Conservation (phyloP, 768 basidiomycete species). For the Sarcodon sp. region DNA sequence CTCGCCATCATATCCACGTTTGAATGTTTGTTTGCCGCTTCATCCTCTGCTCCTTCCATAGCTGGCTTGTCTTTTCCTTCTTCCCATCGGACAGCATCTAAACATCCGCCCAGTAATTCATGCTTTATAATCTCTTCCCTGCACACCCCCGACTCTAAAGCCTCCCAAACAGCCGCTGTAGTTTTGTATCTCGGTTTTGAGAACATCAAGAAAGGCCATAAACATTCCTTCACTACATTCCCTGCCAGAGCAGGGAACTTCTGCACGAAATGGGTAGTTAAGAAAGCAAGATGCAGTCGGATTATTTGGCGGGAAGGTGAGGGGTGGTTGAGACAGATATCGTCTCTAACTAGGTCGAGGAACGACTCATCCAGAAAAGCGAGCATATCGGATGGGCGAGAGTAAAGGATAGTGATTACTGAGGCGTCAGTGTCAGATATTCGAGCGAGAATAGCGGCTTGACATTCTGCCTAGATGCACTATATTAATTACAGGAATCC, state of each 20-base stretch:
- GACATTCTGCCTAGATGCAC: conserved; percentile 32
- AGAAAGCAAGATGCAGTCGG: conserved; percentile 43
- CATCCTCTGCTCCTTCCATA: conserved; percentile 18
- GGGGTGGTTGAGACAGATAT: conserved; percentile 23
- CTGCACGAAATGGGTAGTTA: conserved; percentile 30
- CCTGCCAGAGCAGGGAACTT: conserved; percentile 10
- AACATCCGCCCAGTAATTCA: conserved; percentile 46
- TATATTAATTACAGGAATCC: background rate
- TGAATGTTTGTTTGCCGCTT: conserved; percentile 12
- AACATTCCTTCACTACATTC: background rate
- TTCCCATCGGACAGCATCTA: conserved; percentile 26
- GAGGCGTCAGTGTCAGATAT: conserved; percentile 47
- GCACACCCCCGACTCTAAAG: conserved; percentile 29
- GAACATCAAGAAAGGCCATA: conserved; percentile 61
- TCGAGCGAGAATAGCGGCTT: conserved; percentile 54
- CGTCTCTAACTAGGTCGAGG: conserved; percentile 30
- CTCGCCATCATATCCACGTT: conserved; percentile 30
- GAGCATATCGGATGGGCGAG: conserved; percentile 29
- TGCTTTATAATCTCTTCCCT: conserved; percentile 10
- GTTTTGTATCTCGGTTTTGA: conserved; percentile 62
- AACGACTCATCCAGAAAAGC: conserved; percentile 29
- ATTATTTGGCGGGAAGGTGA: conserved; percentile 31
- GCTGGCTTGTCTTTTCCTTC: conserved; percentile 7
- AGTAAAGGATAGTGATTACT: conserved; percentile 63
- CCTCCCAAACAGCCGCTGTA: conserved; percentile 57